Evolutionary conservation across 2,329 filamentous ascomycete species (phyloP), one percentile per base, ranked within the genome.

Genomic region (Mariannaea sp.): DNA sequence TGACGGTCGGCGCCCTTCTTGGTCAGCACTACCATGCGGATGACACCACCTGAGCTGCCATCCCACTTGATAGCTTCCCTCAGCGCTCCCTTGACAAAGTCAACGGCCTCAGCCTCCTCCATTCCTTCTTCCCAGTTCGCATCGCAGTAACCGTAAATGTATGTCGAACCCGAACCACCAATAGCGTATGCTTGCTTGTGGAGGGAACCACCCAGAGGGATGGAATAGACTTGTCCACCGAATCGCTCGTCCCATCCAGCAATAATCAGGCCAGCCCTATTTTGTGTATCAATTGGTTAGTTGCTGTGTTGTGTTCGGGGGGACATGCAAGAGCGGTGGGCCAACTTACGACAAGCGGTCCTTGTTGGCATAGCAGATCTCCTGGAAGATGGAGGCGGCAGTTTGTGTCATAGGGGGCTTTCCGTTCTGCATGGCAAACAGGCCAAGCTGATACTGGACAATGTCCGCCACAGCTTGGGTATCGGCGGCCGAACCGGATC

Each of bases 91-190:
- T 96, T 97, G 72, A 99, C 94, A 68, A 99, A 99, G 33, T 86
- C 76, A 61, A 99, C 86, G 1, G 94, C 94, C 58, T 96, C 92
- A 49, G 85, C 81, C 80, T 97, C 91, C 47, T 88, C 90, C 92
- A 99, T 97, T 61, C 85, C 85, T 76, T 97, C 94, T 73, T 81
- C 86, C 94, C 94, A 99, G 80, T 99, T 85, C 53, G 91, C 87
- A 72, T 99, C 93, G 72, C 92, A 97, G 81, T 96, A 97, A 66
- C 94, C 94, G 80, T 97, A 99, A 75, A 99, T 99, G 80, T 99
- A 99, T 57, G 94, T 97, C 65, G 93, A 97, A 35, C 94, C 94
- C 16, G 93, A 97, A 39, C 94, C 94, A 65, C 92, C 92, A 68
- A 99, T 99, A 36, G 94, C 86, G 71, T 97, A 99, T 14, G 92